These are phyloP conservation scores for Ceratobasidium theobromae DNA, from an alignment of 1,284 basidiomycete species.

Conservation along the genomic window DNA sequence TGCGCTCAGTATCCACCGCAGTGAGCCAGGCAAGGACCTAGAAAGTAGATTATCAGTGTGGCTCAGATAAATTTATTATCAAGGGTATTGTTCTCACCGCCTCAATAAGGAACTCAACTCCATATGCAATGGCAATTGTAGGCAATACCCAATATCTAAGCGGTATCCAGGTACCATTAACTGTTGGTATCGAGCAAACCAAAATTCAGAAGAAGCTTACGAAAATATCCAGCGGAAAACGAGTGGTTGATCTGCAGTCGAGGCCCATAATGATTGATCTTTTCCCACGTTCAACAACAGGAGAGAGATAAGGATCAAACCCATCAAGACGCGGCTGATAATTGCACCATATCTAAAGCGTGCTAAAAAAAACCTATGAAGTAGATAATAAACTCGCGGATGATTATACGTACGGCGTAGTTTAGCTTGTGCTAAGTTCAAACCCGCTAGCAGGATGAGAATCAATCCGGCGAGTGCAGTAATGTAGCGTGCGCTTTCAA, in stretches of 20 bases:
- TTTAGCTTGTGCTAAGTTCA: not conserved
- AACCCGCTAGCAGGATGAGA: not conserved
- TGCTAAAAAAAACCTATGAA: not conserved
- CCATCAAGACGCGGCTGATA: conserved; percentile 20
- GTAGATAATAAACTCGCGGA: not conserved
- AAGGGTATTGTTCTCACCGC: not conserved
- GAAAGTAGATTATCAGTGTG: not conserved
- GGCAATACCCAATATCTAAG: conserved; percentile 25
- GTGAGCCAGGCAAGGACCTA: not conserved
- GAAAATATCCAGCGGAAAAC: conserved; percentile 14
- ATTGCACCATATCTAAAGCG: conserved; percentile 11
- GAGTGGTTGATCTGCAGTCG: not conserved
- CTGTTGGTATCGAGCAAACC: not conserved
- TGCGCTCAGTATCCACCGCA: not conserved
- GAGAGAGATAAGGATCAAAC: not conserved
- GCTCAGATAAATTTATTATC: not conserved
- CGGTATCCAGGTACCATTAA: not conserved
- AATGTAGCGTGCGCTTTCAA: conserved; percentile 22
- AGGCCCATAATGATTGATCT: not conserved
- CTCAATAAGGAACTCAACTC: conserved; percentile 5
- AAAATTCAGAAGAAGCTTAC: not conserved
- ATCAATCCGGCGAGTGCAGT: conserved; percentile 2
- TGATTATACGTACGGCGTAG: not conserved
- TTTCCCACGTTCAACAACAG: conserved; percentile 10
- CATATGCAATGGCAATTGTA: conserved; percentile 11